Percentiles rank a stretch among this genome's conserved stretches.
phyloP scores from a whole-genome alignment of 257 asterid species.

The Ocimum tenuiflorum region DNA sequence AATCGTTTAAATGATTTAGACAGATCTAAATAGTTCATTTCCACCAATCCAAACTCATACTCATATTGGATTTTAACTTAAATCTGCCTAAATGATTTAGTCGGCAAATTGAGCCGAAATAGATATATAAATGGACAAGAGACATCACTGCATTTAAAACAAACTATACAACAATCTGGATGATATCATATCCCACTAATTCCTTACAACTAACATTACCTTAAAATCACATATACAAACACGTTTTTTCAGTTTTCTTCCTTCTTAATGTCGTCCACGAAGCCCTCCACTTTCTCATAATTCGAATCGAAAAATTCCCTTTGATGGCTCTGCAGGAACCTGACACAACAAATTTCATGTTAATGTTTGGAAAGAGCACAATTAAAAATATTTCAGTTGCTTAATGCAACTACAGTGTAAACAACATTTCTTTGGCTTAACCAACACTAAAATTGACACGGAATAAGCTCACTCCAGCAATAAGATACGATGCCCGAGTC shows the following conservation, averaged over 20 bases:
- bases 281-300: slow-evolving; percentile 25
- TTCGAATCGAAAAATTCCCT: slow-evolving; percentile 27
- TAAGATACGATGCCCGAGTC: no score
- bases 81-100: no score
- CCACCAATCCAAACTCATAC: no score
- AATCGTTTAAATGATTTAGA: no score
- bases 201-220: not conserved
- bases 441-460: not conserved
- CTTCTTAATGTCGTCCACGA: slow-evolving; percentile 10
- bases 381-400: not conserved
- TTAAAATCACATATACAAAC: no score
- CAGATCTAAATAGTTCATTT: no score
- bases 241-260: slow-evolving; percentile 19
- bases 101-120: no score
- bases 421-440: not conserved
- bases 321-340: slow-evolving; percentile 55
- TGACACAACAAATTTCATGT: slow-evolving; percentile 16
- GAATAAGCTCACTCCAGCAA: not conserved
- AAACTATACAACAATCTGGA: not conserved
- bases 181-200: not conserved
- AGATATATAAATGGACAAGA: not conserved
- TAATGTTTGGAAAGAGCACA: not conserved
- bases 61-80: no score
- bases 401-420: no score
- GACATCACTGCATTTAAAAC: not conserved